Base-by-base conservation (phyloP, 306 rosid genomes). In the Corylus avellana region DNA sequence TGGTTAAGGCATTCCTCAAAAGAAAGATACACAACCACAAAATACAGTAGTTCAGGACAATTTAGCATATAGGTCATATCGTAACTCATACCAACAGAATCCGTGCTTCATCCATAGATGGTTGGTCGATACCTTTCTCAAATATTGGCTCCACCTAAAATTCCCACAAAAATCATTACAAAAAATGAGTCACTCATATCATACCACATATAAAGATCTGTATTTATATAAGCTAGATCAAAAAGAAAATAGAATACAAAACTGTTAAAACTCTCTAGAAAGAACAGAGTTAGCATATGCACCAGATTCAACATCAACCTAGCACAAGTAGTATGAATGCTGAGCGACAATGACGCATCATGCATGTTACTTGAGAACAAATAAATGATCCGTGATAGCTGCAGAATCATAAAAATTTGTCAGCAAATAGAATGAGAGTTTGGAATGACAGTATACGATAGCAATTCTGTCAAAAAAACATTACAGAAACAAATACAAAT, bases 251-350 rank as follows among this genome's bases (percentile, higher is more conserved):
- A 67, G 63, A 22, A 35, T 77, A 51, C 51, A 75, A 58, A 77
- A 77, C 66, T 58, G 48, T 44, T 76, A 68, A 61, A 74, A 50
- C 74, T 77, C 55, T 29, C 73, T 47, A 22, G 13, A 46, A 74
- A 81, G 76, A 81, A 76, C 56, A 73, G 80, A 80, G 80, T 66
- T 74, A 18, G 75, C 68, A 75, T 83, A 83, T 49, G 85, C 87
- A 95, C 99, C 98, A 95, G 88, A 88, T 95, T 95, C 90, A 95
- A 85, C 99, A 95, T 93, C 92, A 95, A 79, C 82, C 98, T 98
- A 73, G 99, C 98, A 83, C 98, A 95, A 54, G 99, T 95, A 59
- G 99, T 95, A 85, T 95, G 99, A 84, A 95, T 91, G 91, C 98
- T 93, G 86, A 95, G 88, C 8, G 98, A 89, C 82, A 95, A 86